Conservation (phyloP, 768 basidiomycete genomes). For the Daedalea quercina region DNA sequence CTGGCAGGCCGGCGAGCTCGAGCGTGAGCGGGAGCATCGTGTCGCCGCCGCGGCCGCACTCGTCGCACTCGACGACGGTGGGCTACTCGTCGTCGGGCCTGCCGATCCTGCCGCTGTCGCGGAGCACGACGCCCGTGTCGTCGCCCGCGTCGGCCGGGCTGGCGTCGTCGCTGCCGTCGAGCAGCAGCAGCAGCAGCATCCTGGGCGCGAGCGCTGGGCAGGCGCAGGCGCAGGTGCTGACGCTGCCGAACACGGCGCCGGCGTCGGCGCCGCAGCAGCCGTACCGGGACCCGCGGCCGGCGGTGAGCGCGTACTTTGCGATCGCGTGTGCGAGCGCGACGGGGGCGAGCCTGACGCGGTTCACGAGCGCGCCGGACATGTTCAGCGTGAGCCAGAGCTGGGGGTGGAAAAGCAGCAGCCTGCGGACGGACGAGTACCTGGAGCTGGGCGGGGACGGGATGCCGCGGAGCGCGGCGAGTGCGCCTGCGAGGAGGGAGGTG, state of each 20-base stretch:
- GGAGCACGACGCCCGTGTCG: conserved; percentile 36
- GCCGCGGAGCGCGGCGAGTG: conserved; percentile 8
- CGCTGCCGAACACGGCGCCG: conserved; percentile 37
- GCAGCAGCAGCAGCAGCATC: conserved; percentile 5
- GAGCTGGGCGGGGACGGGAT: conserved; percentile 19
- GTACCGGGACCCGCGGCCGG: conserved; percentile 68
- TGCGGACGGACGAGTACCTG: conserved; percentile 42
- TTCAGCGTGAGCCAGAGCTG: conserved; percentile 85
- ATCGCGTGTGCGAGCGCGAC: conserved; percentile 77
- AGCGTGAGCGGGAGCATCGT: background rate
- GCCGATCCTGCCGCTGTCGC: conserved; percentile 7
- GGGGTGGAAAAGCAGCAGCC: conserved; percentile 80
- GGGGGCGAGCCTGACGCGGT: conserved; percentile 76
- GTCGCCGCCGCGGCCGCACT: conserved; percentile 9
- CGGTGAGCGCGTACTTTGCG: conserved; percentile 75
- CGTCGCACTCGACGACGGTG: conserved; percentile 1
- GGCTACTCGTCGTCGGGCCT: background rate
- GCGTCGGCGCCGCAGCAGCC: conserved; percentile 52
- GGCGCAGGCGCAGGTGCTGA: conserved; percentile 1
- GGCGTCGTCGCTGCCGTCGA: conserved; percentile 4
- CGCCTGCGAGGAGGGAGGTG: conserved; percentile 32
- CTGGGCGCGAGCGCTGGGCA: no score
- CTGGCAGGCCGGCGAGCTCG: background rate
- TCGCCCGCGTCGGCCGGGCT: conserved; percentile 10
- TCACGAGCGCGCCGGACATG: conserved; percentile 79